Conservation (phyloP, 148 eudicot species). For the Polygonum maritimum region DNA sequence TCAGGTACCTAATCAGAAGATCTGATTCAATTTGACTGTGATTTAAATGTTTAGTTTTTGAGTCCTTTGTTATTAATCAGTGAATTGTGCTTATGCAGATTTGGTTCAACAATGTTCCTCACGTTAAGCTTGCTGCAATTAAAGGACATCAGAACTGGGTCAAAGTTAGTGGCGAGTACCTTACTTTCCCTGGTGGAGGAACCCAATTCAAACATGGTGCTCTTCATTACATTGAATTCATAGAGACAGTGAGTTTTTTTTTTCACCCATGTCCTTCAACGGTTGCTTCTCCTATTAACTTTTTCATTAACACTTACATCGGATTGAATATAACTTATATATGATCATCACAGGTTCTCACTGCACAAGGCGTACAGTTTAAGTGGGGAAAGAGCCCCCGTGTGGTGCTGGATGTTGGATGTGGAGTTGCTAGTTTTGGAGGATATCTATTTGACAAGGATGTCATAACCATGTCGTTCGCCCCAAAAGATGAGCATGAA, state of each 20-base stretch:
- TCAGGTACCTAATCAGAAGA: conserved; percentile 27
- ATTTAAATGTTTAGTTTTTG: neutral
- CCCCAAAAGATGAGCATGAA: conserved; percentile 95
- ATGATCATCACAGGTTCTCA: conserved; percentile 36
- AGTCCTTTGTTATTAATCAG: neutral
- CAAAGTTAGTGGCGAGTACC: conserved; percentile 81
- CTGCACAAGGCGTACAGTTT: conserved; percentile 27
- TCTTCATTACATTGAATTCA: conserved; percentile 87
- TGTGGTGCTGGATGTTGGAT: conserved; percentile 89
- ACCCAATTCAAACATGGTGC: conserved; percentile 97
- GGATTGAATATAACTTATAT: neutral
- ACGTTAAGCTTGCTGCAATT: conserved; percentile 63
- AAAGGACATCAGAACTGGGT: conserved; percentile 99
- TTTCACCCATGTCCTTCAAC: neutral
- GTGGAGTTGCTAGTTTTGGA: conserved; percentile 59
- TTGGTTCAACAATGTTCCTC: conserved; percentile 93
- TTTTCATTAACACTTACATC: neutral
- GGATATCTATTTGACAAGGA: conserved; percentile 44
- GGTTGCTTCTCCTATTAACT: neutral
- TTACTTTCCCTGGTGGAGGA: conserved; percentile 97
- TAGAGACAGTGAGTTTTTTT: conserved; percentile 49
- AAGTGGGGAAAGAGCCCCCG: conserved; percentile 87
- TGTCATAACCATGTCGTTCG: conserved; percentile 65
- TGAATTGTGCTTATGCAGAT: conserved; percentile 36
- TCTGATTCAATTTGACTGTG: neutral